A percentile compares a stretch with the other conserved stretches of the same genome.
These are phyloP conservation scores for Boletellus dicymbophilus DNA, from an alignment of 1,284 basidiomycete genomes.

Conservation along the genomic window DNA sequence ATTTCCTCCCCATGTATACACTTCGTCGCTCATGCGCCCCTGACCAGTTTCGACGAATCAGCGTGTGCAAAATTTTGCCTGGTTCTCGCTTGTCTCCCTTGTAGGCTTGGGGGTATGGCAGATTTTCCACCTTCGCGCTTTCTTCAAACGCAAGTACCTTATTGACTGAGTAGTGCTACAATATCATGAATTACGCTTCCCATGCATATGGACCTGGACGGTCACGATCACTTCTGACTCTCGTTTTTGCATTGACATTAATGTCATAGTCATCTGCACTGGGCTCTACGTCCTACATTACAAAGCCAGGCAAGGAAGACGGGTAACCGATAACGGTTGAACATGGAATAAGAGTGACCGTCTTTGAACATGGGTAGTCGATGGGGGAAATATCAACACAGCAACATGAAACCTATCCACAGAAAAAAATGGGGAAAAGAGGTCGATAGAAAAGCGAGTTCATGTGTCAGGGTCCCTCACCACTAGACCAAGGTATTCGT, in stretches of 20 bases:
- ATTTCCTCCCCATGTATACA: not conserved
- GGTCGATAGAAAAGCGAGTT: not conserved
- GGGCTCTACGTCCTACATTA: not conserved
- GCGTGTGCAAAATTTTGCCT: conserved; percentile 92
- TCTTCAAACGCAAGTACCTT: conserved; percentile 97
- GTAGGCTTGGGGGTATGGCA: conserved; percentile 92
- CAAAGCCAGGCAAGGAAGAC: not conserved
- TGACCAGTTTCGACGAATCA: conserved; percentile 84
- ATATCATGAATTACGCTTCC: conserved; percentile 8
- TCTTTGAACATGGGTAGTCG: not conserved
- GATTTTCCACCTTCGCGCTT: conserved; percentile 89
- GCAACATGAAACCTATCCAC: not conserved
- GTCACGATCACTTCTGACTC: not conserved
- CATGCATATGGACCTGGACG: not conserved
- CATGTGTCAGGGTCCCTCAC: conserved; percentile 6
- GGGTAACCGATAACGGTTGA: not conserved
- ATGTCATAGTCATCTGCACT: not conserved
- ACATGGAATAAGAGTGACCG: not conserved
- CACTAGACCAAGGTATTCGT: conserved; percentile 28
- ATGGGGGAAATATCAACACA: not conserved
- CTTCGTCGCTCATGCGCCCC: conserved; percentile 2
- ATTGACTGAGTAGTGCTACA: conserved; percentile 66
- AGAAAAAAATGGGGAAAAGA: not conserved
- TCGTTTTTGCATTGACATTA: not conserved
- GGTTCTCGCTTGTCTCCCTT: conserved; percentile 83